Base-by-base conservation (phyloP, 2,329 filamentous ascomycete species). In the Aspergillus fijiensis region DNA sequence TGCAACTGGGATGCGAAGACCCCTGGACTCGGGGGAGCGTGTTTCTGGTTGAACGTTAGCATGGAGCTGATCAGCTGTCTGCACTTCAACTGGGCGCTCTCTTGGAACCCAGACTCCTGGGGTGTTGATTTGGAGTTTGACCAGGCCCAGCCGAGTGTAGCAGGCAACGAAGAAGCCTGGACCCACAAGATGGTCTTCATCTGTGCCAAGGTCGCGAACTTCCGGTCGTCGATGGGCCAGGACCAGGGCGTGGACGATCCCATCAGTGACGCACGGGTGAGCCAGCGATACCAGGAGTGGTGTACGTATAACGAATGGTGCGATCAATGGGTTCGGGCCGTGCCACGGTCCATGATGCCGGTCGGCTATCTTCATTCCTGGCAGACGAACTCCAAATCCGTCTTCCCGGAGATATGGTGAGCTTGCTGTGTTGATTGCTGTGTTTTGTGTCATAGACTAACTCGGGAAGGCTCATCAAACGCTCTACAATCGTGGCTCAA, bases 41-140 rank as follows among this genome's bases (percentile, higher is more conserved):
- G 93, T 74, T 97, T 97, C 77, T 97, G 94, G 93, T 81, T 97
- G 42, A 96, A 96, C 68, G 87, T 96, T 16, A 89, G 89, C 16
- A 89, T 96, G 83, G 94, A 98, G 73, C 81, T 97, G n/a, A 81
- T 97, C 29, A 91, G 87, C 64, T 96, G 92, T 73, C 80, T 97
- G 16, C 89, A 91, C 65, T 92, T 92, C 76, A 92, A 94, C 72
- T 96, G 91, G 89, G 85, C 88, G 65, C 86, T 92, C 12, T 88
- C 91, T 0, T 96, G 92, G 91, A 87, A 96, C 57, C 93, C 92
- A 0, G 91, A 96, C 67, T 86, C 91, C 11, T 97, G 94, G 93
- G 90, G 90, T 1, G 81, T 97, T 19, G 88, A 96, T 68, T 87
- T 95, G 82, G 84, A 89, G 67, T 89, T 95, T 68, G 77, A 79